Percentiles rank a stretch among this genome's conserved stretches.
Evolutionary conservation across 2,329 filamentous ascomycete genomes (phyloP).

Genomic region (Aureobasidium sp.): DNA sequence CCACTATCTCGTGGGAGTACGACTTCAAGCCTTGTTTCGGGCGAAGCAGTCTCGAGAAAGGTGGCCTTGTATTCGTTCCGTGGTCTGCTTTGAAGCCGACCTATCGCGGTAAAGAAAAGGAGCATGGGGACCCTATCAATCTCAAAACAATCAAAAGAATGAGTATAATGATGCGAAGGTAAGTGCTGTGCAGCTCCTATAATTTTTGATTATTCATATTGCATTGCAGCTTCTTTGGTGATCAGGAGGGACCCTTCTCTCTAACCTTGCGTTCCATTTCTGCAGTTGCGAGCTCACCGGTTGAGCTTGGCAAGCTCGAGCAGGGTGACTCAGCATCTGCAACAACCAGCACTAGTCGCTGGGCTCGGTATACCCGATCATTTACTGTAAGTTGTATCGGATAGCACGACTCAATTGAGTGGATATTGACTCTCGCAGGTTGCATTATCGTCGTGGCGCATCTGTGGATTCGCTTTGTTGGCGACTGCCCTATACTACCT

Average conservation of each 20-base stretch:
- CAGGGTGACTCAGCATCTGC: conserved; percentile 4
- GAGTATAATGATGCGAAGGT: conserved; percentile 79
- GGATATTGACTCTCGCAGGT: neutral
- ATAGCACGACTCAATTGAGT: neutral
- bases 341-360: neutral
- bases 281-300: conserved; percentile 26
- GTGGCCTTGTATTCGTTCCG: conserved; percentile 46
- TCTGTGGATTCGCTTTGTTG: conserved; percentile 11
- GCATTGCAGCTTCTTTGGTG: conserved; percentile 63
- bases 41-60: conserved; percentile 20
- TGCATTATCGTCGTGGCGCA: conserved; percentile 12
- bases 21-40: conserved; percentile 46
- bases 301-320: conserved; percentile 2
- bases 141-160: conserved; percentile 56
- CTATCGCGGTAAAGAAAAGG: conserved; percentile 61
- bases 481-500: conserved; percentile 7
- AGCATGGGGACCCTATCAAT: conserved; percentile 55
- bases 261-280: conserved; percentile 51
- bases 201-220: conserved; percentile 2
- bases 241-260: conserved; percentile 62
- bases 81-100: conserved; percentile 64
- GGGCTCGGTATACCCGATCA: conserved; percentile 4
- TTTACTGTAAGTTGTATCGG: neutral
- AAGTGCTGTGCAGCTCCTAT: conserved; percentile 22
- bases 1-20: conserved; percentile 66